These are phyloP conservation scores for Eimeria sp. DNA, from an alignment of 169 alveolate genomes.

Conservation along the genomic window DNA sequence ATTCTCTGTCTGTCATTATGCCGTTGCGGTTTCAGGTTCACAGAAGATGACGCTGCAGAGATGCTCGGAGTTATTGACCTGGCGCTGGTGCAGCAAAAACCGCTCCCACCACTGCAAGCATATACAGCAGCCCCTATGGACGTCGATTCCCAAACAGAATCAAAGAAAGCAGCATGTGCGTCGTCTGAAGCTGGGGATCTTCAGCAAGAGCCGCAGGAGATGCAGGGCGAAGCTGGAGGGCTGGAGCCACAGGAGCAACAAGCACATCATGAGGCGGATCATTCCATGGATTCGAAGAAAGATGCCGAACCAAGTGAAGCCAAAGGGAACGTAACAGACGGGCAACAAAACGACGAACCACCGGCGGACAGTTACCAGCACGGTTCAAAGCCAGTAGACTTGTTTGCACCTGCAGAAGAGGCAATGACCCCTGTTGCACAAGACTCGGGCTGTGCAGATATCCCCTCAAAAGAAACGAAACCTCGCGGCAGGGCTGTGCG, in stretches of 20 bases:
- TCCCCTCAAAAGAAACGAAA: slow-evolving; percentile 3
- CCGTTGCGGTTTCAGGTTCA: slow-evolving; percentile 35
- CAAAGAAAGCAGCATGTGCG: neutral
- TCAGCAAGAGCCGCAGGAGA: slow-evolving; percentile 27
- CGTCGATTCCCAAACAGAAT: slow-evolving; percentile 17
- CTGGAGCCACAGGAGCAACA: slow-evolving; percentile 24
- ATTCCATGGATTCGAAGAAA: neutral
- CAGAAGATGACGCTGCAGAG: slow-evolving; percentile 59
- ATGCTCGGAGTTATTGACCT: slow-evolving; percentile 45
- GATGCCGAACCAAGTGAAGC: neutral
- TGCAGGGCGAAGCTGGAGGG: slow-evolving; percentile 3
- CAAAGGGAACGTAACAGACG: neutral
- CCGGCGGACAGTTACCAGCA: neutral
- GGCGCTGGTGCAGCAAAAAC: slow-evolving; percentile 68
- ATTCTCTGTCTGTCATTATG: neutral
- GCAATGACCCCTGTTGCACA: neutral
- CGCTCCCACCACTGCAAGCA: slow-evolving; percentile 30
- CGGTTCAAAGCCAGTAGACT: neutral
- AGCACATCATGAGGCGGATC: neutral
- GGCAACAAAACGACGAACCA: neutral
- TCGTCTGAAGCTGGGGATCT: neutral
- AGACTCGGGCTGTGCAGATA: neutral
- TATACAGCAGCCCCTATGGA: slow-evolving; percentile 21
- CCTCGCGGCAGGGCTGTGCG: slow-evolving; percentile 54
- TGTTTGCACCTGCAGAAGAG: slow-evolving; percentile 48